Percentiles rank a stretch among this genome's conserved stretches.
These are phyloP conservation scores for Dacryopinax primogenitus DNA, from an alignment of 768 basidiomycete species.

Conservation along the genomic window DNA sequence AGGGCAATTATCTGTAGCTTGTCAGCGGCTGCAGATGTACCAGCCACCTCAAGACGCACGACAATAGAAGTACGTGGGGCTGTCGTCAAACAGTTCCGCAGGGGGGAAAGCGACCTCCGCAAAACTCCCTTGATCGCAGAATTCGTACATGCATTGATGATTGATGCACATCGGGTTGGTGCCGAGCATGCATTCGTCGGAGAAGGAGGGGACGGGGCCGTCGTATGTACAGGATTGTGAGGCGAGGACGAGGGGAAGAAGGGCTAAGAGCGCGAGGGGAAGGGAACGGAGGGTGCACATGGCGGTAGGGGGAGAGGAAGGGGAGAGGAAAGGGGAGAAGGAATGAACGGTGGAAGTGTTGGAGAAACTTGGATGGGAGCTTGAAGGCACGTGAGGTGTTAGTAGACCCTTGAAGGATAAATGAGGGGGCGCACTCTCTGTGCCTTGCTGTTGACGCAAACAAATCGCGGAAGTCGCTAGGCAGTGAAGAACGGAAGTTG, in stretches of 20 bases:
- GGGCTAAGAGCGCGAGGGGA: neutral
- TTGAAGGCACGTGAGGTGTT: neutral
- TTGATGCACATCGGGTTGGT: conserved; percentile 6
- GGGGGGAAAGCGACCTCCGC: neutral
- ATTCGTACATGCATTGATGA: conserved; percentile 7
- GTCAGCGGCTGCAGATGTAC: neutral
- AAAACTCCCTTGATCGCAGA: conserved; percentile 5
- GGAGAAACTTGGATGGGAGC: neutral
- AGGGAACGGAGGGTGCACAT: neutral
- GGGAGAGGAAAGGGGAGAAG: neutral
- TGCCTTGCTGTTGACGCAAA: too few species aligned
- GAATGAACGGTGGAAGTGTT: neutral
- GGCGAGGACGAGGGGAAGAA: neutral
- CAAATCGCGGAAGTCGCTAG: too few species aligned
- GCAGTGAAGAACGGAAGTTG: too few species aligned
- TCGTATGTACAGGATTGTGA: neutral
- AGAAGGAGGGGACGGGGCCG: conserved; percentile 5
- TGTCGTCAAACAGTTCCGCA: neutral
- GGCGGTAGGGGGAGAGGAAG: neutral
- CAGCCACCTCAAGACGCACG: neutral
- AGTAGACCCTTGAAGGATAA: too few species aligned
- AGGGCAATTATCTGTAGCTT: neutral
- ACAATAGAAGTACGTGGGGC: conserved; percentile 4
- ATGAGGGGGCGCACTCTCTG: too few species aligned
- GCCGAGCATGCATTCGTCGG: conserved; percentile 9